Percentiles rank a stretch among this genome's conserved stretches.
Evolutionary conservation across 306 rosid species (phyloP).

Genomic region (Castanea mollissima): DNA sequence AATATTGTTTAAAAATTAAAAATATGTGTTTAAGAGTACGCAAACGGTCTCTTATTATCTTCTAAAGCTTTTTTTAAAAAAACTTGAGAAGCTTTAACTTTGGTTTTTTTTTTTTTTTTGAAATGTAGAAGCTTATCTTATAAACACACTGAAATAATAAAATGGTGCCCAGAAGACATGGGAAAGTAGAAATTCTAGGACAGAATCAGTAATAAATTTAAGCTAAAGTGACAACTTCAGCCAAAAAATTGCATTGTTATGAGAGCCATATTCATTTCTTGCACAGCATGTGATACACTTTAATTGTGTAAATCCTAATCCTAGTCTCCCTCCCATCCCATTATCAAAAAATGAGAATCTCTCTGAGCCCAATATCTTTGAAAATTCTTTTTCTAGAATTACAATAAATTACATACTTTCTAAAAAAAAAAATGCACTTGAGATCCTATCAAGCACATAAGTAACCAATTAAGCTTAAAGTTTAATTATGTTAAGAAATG

Average conservation of each 20-base stretch:
- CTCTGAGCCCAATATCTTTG: background rate
- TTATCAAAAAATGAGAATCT: no score
- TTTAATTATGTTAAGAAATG: background rate
- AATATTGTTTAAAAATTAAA: no score
- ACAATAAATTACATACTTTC: background rate
- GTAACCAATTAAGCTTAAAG: background rate
- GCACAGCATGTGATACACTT: background rate
- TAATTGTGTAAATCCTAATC: background rate
- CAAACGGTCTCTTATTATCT: background rate
- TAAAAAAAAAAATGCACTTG: background rate
- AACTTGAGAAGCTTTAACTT: no score
- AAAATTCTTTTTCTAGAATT: background rate
- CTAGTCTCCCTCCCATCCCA: no score
- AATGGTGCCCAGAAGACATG: no score
- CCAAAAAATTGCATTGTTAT: background rate
- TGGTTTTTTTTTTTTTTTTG: background rate
- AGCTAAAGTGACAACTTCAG: no score
- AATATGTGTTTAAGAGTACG: no score
- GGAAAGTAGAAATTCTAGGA: no score
- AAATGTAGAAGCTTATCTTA: background rate
- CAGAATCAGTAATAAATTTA: no score
- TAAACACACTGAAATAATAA: no score
- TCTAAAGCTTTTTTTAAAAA: background rate
- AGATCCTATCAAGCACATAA: background rate
- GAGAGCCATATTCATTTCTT: background rate